A percentile compares a stretch with the other conserved stretches of the same genome.
These are phyloP conservation scores for Capsella rubella DNA, from an alignment of 441 rosid genomes.

Conservation along the genomic window DNA sequence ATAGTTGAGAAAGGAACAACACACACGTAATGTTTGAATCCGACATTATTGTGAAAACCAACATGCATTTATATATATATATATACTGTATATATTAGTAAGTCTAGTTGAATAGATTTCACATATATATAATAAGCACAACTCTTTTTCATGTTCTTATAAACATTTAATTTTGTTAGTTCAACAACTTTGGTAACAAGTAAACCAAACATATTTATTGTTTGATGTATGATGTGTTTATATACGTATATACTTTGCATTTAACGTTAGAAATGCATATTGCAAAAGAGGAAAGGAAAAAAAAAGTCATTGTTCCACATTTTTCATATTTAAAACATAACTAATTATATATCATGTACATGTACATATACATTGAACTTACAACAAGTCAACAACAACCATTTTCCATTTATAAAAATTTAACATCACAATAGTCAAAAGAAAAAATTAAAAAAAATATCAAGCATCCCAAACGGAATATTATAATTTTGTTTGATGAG, in stretches of 20 bases:
- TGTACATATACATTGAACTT: conserved; percentile 39
- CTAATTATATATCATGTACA: conserved; percentile 19
- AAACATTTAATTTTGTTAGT: conserved; percentile 45
- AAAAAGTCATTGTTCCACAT: conserved; percentile 34
- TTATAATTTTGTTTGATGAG: conserved; percentile 7
- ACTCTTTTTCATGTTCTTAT: conserved; percentile 32
- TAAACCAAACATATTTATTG: conserved; percentile 46
- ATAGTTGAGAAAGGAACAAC: conserved; percentile 31
- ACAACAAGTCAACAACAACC: conserved; percentile 38
- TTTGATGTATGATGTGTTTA: conserved; percentile 38
- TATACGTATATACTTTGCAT: conserved; percentile 14
- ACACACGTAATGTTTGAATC: conserved; percentile 32
- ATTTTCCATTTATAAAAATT: conserved; percentile 17
- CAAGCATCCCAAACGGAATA: conserved; percentile 10
- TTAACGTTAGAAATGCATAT: conserved; percentile 3
- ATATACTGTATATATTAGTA: background rate
- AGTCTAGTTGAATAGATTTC: conserved; percentile 33
- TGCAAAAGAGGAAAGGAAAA: background rate
- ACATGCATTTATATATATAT: conserved; percentile 25
- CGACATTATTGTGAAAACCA: conserved; percentile 40
- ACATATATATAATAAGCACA: conserved; percentile 27
- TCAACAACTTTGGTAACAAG: conserved; percentile 48
- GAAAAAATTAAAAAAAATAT: background rate
- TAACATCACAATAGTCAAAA: conserved; percentile 25
- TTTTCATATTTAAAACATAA: conserved; percentile 37